phyloP scores from a whole-genome alignment of 2,329 filamentous ascomycete species.

The Pestalotiopsis fici region DNA sequence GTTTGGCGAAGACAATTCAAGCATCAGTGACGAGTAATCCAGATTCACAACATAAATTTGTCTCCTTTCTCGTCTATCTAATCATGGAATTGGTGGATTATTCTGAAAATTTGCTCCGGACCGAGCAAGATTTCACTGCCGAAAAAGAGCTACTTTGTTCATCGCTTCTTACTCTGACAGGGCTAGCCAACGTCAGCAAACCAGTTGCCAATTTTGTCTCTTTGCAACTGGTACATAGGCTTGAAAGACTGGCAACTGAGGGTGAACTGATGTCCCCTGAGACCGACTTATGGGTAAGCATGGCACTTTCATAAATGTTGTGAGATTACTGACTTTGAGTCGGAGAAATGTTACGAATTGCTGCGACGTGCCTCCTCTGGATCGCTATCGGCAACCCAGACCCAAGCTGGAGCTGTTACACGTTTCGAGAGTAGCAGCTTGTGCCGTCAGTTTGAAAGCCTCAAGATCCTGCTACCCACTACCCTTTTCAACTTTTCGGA shows the following conservation, averaged over 20 bases:
- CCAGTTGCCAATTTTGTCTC: slow-evolving; percentile 39
- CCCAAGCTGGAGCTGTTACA: not conserved
- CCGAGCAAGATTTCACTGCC: slow-evolving; percentile 24
- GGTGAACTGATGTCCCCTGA: slow-evolving; percentile 30
- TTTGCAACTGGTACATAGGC: slow-evolving; percentile 43
- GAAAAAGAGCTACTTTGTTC: slow-evolving; percentile 36
- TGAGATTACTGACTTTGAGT: slow-evolving; percentile 12
- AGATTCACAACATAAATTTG: slow-evolving; percentile 34
- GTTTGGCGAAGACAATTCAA: slow-evolving; percentile 24
- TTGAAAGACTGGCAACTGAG: slow-evolving; percentile 36
- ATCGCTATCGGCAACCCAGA: not conserved
- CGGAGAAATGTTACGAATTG: slow-evolving; percentile 30
- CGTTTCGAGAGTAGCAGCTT: slow-evolving; percentile 27
- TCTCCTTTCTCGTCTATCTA: slow-evolving; percentile 39
- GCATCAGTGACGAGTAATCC: slow-evolving; percentile 11
- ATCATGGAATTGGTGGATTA: slow-evolving; percentile 40
- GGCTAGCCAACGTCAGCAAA: slow-evolving; percentile 30
- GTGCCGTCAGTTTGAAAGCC: slow-evolving; percentile 19
- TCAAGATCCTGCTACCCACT: slow-evolving; percentile 16
- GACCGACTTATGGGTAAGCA: slow-evolving; percentile 44
- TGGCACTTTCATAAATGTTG: not conserved
- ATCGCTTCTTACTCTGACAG: slow-evolving; percentile 38
- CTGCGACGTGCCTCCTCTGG: slow-evolving; percentile 24
- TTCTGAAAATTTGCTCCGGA: slow-evolving; percentile 30
- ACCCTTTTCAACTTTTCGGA: not conserved